phyloP scores from a whole-genome alignment of 2,329 filamentous ascomycete genomes.

The Gyromitra esculenta region DNA sequence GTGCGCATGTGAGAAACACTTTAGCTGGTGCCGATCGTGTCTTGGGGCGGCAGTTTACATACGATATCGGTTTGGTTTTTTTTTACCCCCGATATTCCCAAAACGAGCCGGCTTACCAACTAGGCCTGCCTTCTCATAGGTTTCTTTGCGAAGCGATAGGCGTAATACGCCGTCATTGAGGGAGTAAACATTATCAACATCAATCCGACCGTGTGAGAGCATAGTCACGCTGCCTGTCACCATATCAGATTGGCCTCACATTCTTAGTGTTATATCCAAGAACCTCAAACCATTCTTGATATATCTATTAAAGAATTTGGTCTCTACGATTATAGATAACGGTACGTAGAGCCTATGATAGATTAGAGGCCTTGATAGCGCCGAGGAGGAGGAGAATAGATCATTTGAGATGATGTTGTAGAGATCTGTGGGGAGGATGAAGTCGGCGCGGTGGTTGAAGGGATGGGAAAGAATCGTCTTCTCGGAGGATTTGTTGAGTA shows the following conservation, averaged over 20 bases:
- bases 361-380: conserved; percentile 43
- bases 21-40: background rate
- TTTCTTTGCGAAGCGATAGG: conserved; percentile 81
- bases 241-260: conserved; percentile 28
- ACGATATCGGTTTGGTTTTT: conserved; percentile 77
- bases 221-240: conserved; percentile 77
- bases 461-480: conserved; percentile 49
- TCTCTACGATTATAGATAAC: conserved; percentile 75
- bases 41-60: conserved; percentile 50
- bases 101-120: conserved; percentile 71
- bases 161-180: conserved; percentile 75
- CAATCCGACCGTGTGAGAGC: conserved; percentile 79
- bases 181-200: conserved; percentile 76
- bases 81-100: conserved; percentile 62
- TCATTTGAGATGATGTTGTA: conserved; percentile 48
- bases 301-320: conserved; percentile 82
- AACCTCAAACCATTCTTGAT: conserved; percentile 75
- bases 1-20: conserved; percentile 6
- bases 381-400: conserved; percentile 34
- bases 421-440: conserved; percentile 51
- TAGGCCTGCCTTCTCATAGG: conserved; percentile 83
- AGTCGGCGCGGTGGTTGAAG: conserved; percentile 53
- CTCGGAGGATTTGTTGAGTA: conserved; percentile 37
- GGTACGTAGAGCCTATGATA: conserved; percentile 79
- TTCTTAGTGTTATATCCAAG: background rate